Base-by-base conservation (phyloP, 2,329 filamentous ascomycete genomes). In the Neofusicoccum cordaticola region DNA sequence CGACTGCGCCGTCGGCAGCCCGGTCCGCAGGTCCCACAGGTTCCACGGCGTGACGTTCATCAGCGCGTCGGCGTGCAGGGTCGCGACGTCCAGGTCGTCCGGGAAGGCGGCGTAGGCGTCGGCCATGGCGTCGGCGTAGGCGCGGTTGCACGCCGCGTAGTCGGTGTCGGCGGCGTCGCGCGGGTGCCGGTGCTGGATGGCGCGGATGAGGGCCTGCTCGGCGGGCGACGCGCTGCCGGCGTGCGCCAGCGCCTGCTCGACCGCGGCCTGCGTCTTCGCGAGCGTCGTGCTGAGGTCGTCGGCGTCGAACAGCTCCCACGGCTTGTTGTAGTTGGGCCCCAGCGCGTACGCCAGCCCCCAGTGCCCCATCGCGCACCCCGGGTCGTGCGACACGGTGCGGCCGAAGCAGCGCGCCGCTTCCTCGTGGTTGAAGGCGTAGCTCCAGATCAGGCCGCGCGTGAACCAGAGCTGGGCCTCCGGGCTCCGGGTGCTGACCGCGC, bases 301-400 rank as follows among this genome's bases (percentile, higher is more conserved):
- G 0, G 82, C 76, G 62, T 90, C 88, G 68, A 93, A 92, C 27
- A 86, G 82, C 34, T 86, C 84, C 91, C 91, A 93, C 0, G 90
- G 87, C 71, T 93, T 92, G 78, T 93, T 91, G 75, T 90, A 89
- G 71, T 94, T 93, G 3, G 91, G 90, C 0, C 90, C 91, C 0
- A 90, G 77, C 1, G 88, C 81, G 72, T 90, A 93, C 0, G 90
- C 87, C 4, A 90, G 76, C 0, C 89, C 89, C 88, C 89, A 91
- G 70, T 89, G 84, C 2, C 86, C 88, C 80, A 91, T 86, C 35
- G 84, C 82, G 65, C 85, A 90, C 2, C 73, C 67, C 0, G 77
- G 67, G 66, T 91, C 89, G 52, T 79, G 72, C 1, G 74, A 73
- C 37, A 86, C 82, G n/a, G 86, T 87, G 8, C 79, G 77, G 69